Evolutionary conservation across 345 rosid genomes (phyloP), one percentile per base, ranked within the genome.

Genomic region (Passiflora organensis): DNA sequence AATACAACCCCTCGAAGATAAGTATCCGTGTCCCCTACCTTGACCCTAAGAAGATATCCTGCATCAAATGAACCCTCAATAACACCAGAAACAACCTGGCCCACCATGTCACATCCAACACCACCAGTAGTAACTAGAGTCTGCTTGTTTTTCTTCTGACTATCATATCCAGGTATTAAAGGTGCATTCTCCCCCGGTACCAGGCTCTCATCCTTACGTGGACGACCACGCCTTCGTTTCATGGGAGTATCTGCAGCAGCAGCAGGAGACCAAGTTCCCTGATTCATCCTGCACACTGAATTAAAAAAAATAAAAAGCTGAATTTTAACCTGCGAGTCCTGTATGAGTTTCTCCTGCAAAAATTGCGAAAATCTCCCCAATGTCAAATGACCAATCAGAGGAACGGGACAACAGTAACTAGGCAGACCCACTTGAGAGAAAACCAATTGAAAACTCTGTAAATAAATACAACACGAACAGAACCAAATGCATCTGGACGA

Each of bases 31-130:
- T 72, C 77, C 14, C 69, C 75, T n/a, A 82, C 76, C 66, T 72
- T 82, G 18, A 82, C 86, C 32, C 72, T 78, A 22, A 87, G 73
- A 43, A 82, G 57, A 52, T 84, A 87, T 21, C 95, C 88, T 15
- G 82, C 86, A 15, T 82, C 91, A 48, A 82, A 80, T 21, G 80
- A 53, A 56, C 83, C 82, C 55, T 80, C 91, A 10, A 87, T 69
- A 48, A 82, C 83, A 32, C 95, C 91, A 48, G 76, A 59, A 53
- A 87, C 72, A 39, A 23, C 48, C 60, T 78, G 64, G 22, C 95
- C 91, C 6, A 82, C 70, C 85, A 83, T 66, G 36, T 54, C 66
- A 32, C 14, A 55, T 18, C 38, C 53, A 58, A 65, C 60, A 61
- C 59, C 39, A 41, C 51, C 56, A 56, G 32, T 46, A 34, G 66